Conservation (phyloP, 106 monocot species). For the Triglochin maritima region DNA sequence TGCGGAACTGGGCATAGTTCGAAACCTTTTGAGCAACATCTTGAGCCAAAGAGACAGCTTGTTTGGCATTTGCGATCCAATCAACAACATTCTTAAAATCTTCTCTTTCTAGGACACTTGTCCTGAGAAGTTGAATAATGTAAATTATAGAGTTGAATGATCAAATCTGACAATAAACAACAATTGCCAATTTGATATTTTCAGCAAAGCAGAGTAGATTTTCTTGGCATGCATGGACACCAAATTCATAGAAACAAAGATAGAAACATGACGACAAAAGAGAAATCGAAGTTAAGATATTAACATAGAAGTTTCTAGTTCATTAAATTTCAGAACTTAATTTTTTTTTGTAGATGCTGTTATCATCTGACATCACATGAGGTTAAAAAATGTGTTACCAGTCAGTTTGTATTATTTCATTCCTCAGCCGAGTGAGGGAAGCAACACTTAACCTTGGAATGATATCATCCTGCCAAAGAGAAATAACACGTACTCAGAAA, state of each 20-base stretch:
- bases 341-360: too few species aligned
- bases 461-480: slow-evolving; percentile 75
- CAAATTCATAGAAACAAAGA: too few species aligned
- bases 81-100: slow-evolving; percentile 73
- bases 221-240: too few species aligned
- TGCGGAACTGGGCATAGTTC: slow-evolving; percentile 46
- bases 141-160: neutral
- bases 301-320: too few species aligned
- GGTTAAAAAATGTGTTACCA: slow-evolving; percentile 30
- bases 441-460: slow-evolving; percentile 82
- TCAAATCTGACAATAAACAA: neutral
- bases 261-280: too few species aligned
- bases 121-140: slow-evolving; percentile 32
- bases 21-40: slow-evolving; percentile 74
- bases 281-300: too few species aligned
- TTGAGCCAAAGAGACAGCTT: slow-evolving; percentile 71
- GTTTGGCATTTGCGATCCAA: slow-evolving; percentile 80
- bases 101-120: slow-evolving; percentile 55
- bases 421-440: slow-evolving; percentile 69
- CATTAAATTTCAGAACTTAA: too few species aligned
- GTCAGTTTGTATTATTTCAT: slow-evolving; percentile 88
- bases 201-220: neutral
- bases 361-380: too few species aligned
- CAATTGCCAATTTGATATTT: neutral
- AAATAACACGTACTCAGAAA: neutral